Conservation (phyloP, 73 alveolate genomes). For the Durusdinium trenchii region DNA sequence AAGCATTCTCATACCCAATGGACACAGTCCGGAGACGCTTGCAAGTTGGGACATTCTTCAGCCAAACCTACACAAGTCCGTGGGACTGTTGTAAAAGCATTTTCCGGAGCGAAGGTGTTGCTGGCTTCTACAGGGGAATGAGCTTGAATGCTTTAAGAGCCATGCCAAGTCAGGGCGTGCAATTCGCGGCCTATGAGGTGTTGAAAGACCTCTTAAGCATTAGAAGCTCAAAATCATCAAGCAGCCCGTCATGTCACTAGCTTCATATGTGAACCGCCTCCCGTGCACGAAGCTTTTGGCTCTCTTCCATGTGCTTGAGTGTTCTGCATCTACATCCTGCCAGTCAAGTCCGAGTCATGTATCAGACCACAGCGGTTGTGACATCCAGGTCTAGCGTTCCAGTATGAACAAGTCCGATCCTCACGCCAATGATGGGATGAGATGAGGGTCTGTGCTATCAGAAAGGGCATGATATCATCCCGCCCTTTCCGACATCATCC, state of each 20-base stretch:
- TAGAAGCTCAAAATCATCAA: neutral
- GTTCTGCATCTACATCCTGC: too few relatives aligned
- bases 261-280: neutral
- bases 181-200: neutral
- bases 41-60: neutral
- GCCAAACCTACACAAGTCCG: neutral
- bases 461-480: too few relatives aligned
- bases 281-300: neutral
- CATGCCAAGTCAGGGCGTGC: slow-evolving; percentile 9
- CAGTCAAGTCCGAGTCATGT: too few relatives aligned
- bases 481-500: too few relatives aligned
- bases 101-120: neutral
- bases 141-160: neutral
- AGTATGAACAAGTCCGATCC: too few relatives aligned
- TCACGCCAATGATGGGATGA: too few relatives aligned
- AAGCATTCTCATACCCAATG: neutral
- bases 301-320: too few relatives aligned
- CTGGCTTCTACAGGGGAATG: neutral
- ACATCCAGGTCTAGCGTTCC: too few relatives aligned
- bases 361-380: too few relatives aligned
- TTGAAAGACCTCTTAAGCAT: slow-evolving; percentile 4
- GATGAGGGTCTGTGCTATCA: too few relatives aligned
- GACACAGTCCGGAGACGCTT: neutral
- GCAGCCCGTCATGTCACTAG: neutral
- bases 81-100: slow-evolving; percentile 12